These are phyloP conservation scores for Geosmithia putterillii DNA, from an alignment of 2,329 filamentous ascomycete genomes.

Conservation along the genomic window DNA sequence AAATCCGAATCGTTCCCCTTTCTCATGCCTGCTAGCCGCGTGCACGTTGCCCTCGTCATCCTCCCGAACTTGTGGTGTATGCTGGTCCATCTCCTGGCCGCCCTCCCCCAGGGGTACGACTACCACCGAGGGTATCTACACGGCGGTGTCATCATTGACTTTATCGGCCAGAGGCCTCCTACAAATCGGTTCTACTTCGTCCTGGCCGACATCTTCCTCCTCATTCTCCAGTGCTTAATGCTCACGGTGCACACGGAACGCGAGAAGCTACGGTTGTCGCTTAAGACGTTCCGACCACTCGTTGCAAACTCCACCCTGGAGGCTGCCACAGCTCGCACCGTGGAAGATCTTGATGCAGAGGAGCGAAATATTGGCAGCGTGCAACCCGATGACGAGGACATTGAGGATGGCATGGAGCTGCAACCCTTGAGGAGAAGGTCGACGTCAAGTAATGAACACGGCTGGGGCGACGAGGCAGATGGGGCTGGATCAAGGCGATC, in stretches of 20 bases:
- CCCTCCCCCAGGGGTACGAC: constrained; percentile 44
- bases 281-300: constrained; percentile 25
- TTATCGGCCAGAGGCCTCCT: constrained; percentile 54
- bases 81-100: constrained; percentile 43
- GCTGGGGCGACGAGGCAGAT: constrained; percentile 7
- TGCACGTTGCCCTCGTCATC: constrained; percentile 46
- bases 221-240: constrained; percentile 51
- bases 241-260: constrained; percentile 48
- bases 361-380: constrained; percentile 35
- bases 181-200: constrained; percentile 43
- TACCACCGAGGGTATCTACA: constrained; percentile 53
- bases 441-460: constrained; percentile 9
- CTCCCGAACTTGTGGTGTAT: constrained; percentile 48
- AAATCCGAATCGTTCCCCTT: constrained; percentile 44
- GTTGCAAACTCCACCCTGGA: constrained; percentile 15
- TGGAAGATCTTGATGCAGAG: constrained; percentile 43
- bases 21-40: constrained; percentile 39
- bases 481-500: constrained; percentile 7
- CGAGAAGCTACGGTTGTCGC: constrained; percentile 38
- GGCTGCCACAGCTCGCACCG: constrained; percentile 12
- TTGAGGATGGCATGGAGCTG: constrained; percentile 32
- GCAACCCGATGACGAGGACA: constrained; percentile 20
- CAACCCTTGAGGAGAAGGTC: constrained; percentile 15
- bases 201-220: constrained; percentile 40
- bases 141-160: constrained; percentile 54